phyloP scores from a whole-genome alignment of 345 rosid genomes.

The Eucalyptus caleyi region DNA sequence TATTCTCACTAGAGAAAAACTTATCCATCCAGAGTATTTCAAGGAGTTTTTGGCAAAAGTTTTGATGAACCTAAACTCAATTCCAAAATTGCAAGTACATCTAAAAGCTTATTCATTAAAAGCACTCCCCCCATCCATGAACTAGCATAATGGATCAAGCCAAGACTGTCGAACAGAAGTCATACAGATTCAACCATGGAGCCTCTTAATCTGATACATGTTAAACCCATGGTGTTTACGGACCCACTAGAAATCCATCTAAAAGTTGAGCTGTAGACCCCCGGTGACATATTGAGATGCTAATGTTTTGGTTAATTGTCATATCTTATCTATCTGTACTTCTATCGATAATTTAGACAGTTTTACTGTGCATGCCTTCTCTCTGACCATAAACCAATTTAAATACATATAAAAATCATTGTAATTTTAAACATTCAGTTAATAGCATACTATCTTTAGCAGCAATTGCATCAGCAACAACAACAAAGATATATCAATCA shows the following conservation, averaged over 20 bases:
- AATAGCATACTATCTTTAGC: not conserved
- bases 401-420: not conserved
- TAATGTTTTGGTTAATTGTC: not conserved
- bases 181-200: not conserved
- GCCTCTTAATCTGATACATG: not conserved
- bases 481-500: not conserved
- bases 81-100: not conserved
- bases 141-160: not conserved
- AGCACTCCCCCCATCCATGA: not conserved
- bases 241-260: not conserved
- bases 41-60: not conserved
- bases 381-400: not conserved
- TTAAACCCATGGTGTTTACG: not conserved
- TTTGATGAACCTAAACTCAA: not conserved
- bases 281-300: not conserved
- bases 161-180: not conserved
- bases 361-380: not conserved
- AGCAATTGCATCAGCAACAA: not conserved
- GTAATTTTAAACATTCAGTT: not conserved
- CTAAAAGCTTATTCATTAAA: not conserved
- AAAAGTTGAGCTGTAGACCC: not conserved
- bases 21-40: not conserved
- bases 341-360: not conserved
- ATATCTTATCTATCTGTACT: not conserved
- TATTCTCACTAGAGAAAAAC: not conserved